Base-by-base conservation (phyloP, 805 yeast species). In the Cyberlindnera petersonii region DNA sequence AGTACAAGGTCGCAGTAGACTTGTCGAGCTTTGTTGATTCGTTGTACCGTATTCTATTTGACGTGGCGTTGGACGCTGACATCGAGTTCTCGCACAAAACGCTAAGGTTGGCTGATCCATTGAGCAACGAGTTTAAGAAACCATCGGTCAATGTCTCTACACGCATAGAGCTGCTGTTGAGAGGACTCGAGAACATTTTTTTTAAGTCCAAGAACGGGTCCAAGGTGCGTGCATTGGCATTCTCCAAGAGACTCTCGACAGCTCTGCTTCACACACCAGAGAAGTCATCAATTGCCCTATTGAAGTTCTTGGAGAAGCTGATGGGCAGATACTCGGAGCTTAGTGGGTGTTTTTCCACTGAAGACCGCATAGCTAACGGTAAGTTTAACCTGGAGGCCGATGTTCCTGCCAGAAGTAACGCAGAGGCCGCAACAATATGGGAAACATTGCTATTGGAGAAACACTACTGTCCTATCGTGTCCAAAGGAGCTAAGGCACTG, bases 371-470 rank as follows among this genome's bases (percentile, higher is more conserved):
- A 28, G 78, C 79, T 27, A 88, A 91, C 42, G 98, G 96, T 33
- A 68, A 71, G 11, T 83, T 82, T 55, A 75, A 77, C 20, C 68
- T 81, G 49, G 87, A 79, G 34, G 72, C 72, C 10, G 75, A 74
- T 37, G 79, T 75, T 32, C 77, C 86, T 9, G 86, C 82, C 48
- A 77, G 91, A 57, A 68, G 85, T 49, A 89, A 93, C 55, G 75
- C 95, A 2, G 91, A 82, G 30, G 93, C 91, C 14, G 94, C 97
- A 2, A 82, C 88, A 0, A 63, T 91, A 24, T 93, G 96, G 95
- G 98, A 93, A 56, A 77, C 79, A 37, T 80, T 80, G 6, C 61
- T 91, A 28, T 65, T 93, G 40, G 82, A 81, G 41, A 76, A 79
- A 46, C 98, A 93, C 61, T 93, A 86, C 57, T 76, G 87, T 44